Evolutionary conservation across 441 rosid genomes (phyloP).

Genomic region (Euphorbia schlechtendalii): DNA sequence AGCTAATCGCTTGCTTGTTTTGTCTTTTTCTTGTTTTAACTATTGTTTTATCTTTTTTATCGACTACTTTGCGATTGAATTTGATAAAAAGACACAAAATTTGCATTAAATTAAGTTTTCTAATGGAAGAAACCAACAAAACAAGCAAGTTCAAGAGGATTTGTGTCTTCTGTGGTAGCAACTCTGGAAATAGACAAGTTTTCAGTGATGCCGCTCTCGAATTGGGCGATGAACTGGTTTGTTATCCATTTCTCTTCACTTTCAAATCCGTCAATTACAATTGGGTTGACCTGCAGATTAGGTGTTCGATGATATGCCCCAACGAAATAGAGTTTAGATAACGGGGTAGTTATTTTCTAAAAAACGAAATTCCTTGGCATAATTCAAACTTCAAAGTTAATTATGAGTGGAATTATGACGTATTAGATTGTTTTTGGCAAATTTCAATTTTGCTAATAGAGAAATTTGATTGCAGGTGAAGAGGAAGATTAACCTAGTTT

Average conservation of each 20-base stretch:
- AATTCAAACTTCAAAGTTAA: neutral
- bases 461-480: slow-evolving; percentile 48
- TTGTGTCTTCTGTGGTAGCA: slow-evolving; percentile 92
- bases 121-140: slow-evolving; percentile 43
- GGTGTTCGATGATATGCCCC: slow-evolving; percentile 13
- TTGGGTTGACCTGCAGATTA: neutral
- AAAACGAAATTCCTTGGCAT: slow-evolving; percentile 1
- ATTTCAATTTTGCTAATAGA: slow-evolving; percentile 10
- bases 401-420: slow-evolving; percentile 14
- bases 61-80: slow-evolving; percentile 27
- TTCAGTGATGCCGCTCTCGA: slow-evolving; percentile 85
- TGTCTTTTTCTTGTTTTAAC: slow-evolving; percentile 15
- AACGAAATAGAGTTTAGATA: slow-evolving; percentile 2
- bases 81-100: slow-evolving; percentile 5
- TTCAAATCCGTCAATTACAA: slow-evolving; percentile 12
- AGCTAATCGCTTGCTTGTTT: slow-evolving; percentile 5
- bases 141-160: slow-evolving; percentile 58
- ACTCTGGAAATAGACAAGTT: slow-evolving; percentile 65
- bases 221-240: slow-evolving; percentile 85
- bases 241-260: slow-evolving; percentile 17
- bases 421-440: slow-evolving; percentile 8
- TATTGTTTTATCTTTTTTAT: neutral
- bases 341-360: neutral
- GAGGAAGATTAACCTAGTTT: slow-evolving; percentile 82
- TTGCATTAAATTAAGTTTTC: slow-evolving; percentile 15